phyloP scores from a whole-genome alignment of 306 rosid species.

The Cicer chorassanicum region DNA sequence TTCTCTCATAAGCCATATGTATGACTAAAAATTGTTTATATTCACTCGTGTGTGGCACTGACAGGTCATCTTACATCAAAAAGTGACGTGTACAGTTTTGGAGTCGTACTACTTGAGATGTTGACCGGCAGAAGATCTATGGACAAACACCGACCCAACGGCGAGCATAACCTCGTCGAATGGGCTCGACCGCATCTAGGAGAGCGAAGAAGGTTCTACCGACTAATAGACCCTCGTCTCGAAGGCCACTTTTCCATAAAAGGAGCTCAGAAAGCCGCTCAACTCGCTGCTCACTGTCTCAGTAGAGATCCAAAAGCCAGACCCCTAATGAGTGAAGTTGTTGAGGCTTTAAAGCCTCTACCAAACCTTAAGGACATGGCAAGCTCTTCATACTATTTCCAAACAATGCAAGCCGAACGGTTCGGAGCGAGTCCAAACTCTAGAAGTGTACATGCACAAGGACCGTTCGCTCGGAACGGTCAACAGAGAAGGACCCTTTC shows the following conservation, averaged over 20 bases:
- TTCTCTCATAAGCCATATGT: slow-evolving; percentile 10
- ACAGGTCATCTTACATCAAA: slow-evolving; percentile 96
- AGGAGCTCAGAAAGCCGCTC: slow-evolving; percentile 91
- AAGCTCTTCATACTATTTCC: slow-evolving; percentile 90
- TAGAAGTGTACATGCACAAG: slow-evolving; percentile 67
- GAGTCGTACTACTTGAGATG: slow-evolving; percentile 97
- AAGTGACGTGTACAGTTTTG: slow-evolving; percentile 96
- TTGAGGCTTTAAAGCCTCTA: slow-evolving; percentile 86
- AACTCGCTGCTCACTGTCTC: slow-evolving; percentile 90
- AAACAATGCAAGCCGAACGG: slow-evolving; percentile 79
- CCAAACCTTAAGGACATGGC: slow-evolving; percentile 98
- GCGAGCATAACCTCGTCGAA: slow-evolving; percentile 95
- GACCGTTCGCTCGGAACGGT: slow-evolving; percentile 68
- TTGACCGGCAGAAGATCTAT: slow-evolving; percentile 92
- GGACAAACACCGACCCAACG: slow-evolving; percentile 95
- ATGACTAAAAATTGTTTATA: neutral
- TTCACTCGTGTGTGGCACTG: slow-evolving; percentile 44
- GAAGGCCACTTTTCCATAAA: slow-evolving; percentile 96
- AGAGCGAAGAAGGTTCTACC: slow-evolving; percentile 85
- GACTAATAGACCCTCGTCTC: slow-evolving; percentile 87
- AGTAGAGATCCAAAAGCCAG: slow-evolving; percentile 89
- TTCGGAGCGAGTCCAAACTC: slow-evolving; percentile 70
- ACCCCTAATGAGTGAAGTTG: slow-evolving; percentile 92
- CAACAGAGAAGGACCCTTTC: slow-evolving; percentile 81
- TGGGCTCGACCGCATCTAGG: slow-evolving; percentile 99